These are phyloP conservation scores for Amauroascus verrucosus DNA, from an alignment of 2,329 filamentous ascomycete species.

Conservation along the genomic window DNA sequence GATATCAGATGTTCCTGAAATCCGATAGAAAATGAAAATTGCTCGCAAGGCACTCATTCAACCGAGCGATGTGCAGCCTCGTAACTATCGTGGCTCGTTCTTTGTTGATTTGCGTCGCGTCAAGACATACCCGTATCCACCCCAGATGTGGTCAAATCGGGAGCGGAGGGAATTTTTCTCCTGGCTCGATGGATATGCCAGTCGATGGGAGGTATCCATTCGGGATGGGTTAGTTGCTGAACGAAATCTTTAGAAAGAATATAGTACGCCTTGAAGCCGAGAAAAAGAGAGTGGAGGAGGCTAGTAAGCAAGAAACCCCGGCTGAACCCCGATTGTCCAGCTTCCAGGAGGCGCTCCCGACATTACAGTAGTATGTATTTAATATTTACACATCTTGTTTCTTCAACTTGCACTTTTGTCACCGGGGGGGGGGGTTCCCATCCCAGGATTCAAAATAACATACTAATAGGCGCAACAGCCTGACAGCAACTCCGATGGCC, in stretches of 20 bases:
- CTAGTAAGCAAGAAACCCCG: not conserved
- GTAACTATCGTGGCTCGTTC: slow-evolving; percentile 14
- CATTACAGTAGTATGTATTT: not conserved
- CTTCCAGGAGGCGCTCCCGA: not conserved
- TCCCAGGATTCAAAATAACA: not conserved
- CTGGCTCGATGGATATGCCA: slow-evolving; percentile 10
- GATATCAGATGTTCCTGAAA: slow-evolving; percentile 12
- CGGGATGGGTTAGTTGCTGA: slow-evolving; percentile 10
- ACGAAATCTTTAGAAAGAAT: not conserved
- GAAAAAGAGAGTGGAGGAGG: not conserved
- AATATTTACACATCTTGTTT: not conserved
- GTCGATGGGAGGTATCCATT: slow-evolving; percentile 11
- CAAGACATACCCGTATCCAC: slow-evolving; percentile 11
- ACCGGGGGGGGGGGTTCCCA: not conserved
- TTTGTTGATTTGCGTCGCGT: slow-evolving; percentile 12
- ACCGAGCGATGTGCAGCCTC: not conserved
- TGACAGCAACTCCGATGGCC: not conserved
- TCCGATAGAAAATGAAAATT: slow-evolving; percentile 14
- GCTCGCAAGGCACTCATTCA: slow-evolving; percentile 11
- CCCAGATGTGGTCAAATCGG: not conserved
- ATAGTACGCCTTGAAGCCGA: not conserved
- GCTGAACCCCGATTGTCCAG: not conserved
- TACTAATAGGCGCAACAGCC: not conserved
- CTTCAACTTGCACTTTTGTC: not conserved
- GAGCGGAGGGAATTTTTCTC: not conserved